A percentile compares a stretch with the other conserved stretches of the same genome.
Conservation (phyloP, 2,329 filamentous ascomycete species). For the Cladosporium sp. region DNA sequence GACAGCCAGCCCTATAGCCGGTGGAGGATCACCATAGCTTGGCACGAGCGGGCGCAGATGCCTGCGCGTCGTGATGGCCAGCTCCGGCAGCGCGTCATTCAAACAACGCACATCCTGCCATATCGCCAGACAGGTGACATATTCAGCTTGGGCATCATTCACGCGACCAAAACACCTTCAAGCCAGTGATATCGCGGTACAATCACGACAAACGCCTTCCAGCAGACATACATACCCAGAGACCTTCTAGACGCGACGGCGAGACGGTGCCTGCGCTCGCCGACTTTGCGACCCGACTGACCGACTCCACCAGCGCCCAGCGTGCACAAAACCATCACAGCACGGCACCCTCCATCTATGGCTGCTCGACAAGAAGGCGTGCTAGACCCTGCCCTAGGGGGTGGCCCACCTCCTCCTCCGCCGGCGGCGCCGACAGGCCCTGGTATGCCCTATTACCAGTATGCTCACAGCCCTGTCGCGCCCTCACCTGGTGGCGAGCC, state of each 20-base stretch:
- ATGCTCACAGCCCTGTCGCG: slow-evolving; percentile 12
- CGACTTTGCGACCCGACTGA: slow-evolving; percentile 20
- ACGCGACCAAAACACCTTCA: not conserved
- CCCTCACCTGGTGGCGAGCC: slow-evolving; percentile 7
- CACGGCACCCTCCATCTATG: not conserved
- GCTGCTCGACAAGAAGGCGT: slow-evolving; percentile 14
- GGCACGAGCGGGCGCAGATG: slow-evolving; percentile 8
- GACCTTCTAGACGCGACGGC: slow-evolving; percentile 15
- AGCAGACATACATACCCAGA: not conserved
- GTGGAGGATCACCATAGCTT: slow-evolving; percentile 4
- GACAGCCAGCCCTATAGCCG: not conserved
- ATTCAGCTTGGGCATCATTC: not conserved
- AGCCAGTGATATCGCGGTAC: not conserved
- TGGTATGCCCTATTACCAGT: slow-evolving; percentile 20
- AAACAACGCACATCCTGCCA: not conserved
- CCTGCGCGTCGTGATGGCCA: slow-evolving; percentile 2
- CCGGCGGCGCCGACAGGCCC: slow-evolving; percentile 5
- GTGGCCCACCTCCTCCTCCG: slow-evolving; percentile 7
- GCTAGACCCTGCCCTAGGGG: slow-evolving; percentile 17
- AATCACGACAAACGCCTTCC: not conserved
- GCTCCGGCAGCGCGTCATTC: not conserved
- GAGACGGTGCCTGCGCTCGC: slow-evolving; percentile 20
- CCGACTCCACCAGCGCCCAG: slow-evolving; percentile 18
- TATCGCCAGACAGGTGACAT: not conserved
- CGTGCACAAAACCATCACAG: slow-evolving; percentile 1